A percentile compares a stretch with the other conserved stretches of the same genome.
Evolutionary conservation across 2,329 filamentous ascomycete species (phyloP).

Genomic region (Diplodia mutila): DNA sequence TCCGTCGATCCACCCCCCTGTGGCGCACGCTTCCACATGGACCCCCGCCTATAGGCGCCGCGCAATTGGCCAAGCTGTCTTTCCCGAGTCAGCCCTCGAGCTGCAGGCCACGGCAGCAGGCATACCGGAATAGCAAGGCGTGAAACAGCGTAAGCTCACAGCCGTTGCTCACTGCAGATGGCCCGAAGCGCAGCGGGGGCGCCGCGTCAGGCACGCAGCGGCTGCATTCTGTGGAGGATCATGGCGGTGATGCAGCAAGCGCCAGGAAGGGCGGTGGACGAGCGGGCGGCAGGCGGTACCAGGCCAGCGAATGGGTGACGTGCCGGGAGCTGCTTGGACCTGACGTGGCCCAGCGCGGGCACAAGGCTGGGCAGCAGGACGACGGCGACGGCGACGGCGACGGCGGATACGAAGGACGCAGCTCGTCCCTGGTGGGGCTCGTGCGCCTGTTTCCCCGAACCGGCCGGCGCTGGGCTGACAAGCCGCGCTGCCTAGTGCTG

Average conservation of each 20-base stretch:
- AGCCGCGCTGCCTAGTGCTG: conserved; percentile 18
- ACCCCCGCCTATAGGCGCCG: conserved; percentile 12
- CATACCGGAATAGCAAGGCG: conserved; percentile 22
- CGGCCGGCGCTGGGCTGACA: conserved; percentile 20
- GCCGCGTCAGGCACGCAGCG: conserved; percentile 11
- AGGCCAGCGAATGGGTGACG: not conserved
- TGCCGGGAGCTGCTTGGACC: conserved; percentile 1
- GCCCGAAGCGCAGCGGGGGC: conserved; percentile 11
- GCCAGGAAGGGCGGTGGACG: not conserved
- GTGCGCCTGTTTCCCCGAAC: conserved; percentile 22
- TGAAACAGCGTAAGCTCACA: conserved; percentile 18
- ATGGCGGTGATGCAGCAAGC: not conserved
- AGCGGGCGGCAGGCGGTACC: not conserved
- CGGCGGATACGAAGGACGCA: conserved; percentile 3
- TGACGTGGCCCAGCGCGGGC: conserved; percentile 3
- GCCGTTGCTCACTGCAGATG: conserved; percentile 14
- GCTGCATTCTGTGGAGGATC: not conserved
- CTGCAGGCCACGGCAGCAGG: conserved; percentile 13
- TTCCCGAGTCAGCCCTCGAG: conserved; percentile 1
- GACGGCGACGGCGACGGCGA: not conserved
- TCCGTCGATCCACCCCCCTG: conserved; percentile 23
- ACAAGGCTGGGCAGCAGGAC: conserved; percentile 1
- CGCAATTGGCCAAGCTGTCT: conserved; percentile 8
- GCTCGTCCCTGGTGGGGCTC: conserved; percentile 3
- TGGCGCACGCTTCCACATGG: conserved; percentile 21